A percentile compares a stretch with the other conserved stretches of the same genome.
Evolutionary conservation across 768 basidiomycete genomes (phyloP).

Genomic region (Gelatoporia subvermispora): DNA sequence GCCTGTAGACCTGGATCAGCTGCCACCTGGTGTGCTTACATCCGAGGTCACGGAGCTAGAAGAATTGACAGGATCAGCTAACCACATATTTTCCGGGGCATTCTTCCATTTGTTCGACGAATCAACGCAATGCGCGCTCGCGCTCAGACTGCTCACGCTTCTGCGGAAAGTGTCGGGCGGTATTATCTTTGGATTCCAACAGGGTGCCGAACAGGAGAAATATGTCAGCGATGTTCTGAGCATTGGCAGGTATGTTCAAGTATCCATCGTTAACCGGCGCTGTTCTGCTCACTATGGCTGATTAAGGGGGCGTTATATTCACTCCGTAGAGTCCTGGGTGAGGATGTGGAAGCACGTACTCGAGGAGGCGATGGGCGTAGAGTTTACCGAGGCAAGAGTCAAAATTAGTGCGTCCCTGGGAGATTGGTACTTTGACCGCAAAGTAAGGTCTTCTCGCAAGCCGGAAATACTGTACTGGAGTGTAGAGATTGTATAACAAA

Average conservation of each 20-base stretch:
- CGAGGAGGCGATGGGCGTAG: conserved; percentile 17
- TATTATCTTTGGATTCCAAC: conserved; percentile 31
- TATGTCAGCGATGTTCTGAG: no score
- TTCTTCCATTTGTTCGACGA: conserved; percentile 33
- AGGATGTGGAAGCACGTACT: conserved; percentile 26
- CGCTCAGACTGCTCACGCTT: conserved; percentile 22
- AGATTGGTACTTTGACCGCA: conserved; percentile 6
- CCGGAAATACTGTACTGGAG: conserved; percentile 23
- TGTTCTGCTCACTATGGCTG: no score
- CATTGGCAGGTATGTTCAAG: no score
- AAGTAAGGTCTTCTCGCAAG: not conserved
- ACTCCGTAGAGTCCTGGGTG: conserved; percentile 27
- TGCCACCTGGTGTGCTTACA: not conserved
- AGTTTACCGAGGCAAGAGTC: conserved; percentile 13
- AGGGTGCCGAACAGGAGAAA: conserved; percentile 20
- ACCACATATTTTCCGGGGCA: conserved; percentile 27
- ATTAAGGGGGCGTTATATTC: conserved; percentile 18
- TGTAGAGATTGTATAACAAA: conserved; percentile 16
- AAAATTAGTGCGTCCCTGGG: conserved; percentile 16
- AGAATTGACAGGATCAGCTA: conserved; percentile 21
- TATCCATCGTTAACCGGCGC: no score
- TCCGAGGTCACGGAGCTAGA: conserved; percentile 13
- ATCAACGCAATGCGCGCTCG: conserved; percentile 26
- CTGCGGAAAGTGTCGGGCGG: conserved; percentile 19
- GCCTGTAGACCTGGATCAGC: not conserved